These are phyloP conservation scores for Trichoderma semiorbis DNA, from an alignment of 2,329 filamentous ascomycete species.

Conservation along the genomic window DNA sequence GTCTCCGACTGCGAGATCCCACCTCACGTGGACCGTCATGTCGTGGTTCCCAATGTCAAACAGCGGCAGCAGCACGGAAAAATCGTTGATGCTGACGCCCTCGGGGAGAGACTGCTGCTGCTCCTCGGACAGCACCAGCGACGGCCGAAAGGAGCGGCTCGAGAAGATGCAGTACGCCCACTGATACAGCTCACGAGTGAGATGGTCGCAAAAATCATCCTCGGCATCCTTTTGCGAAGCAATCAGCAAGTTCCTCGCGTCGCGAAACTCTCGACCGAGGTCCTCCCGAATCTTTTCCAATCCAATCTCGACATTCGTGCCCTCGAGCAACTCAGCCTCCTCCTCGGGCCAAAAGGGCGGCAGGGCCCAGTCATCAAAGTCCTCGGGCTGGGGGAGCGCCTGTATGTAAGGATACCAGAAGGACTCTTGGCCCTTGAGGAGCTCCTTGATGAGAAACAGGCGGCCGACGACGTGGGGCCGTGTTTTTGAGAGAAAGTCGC, in stretches of 20 bases:
- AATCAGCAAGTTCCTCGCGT: conserved; percentile 39
- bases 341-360: conserved; percentile 62
- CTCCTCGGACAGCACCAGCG: conserved; percentile 47
- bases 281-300: conserved; percentile 46
- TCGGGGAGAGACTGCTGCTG: conserved; percentile 29
- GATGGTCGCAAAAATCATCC: conserved; percentile 31
- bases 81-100: conserved; percentile 48
- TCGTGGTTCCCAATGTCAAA: conserved; percentile 72
- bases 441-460: conserved; percentile 68
- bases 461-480: conserved; percentile 60
- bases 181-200: conserved; percentile 52
- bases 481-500: conserved; percentile 45
- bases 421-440: conserved; percentile 54
- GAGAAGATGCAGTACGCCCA: conserved; percentile 66
- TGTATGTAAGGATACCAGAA: conserved; percentile 68
- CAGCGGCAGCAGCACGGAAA: conserved; percentile 66
- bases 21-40: conserved; percentile 55
- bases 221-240: conserved; percentile 22
- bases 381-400: conserved; percentile 60
- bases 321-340: conserved; percentile 55
- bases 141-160: conserved; percentile 61
- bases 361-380: conserved; percentile 49
- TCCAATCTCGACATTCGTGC: conserved; percentile 51
- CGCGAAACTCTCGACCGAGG: conserved; percentile 45
- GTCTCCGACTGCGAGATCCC: conserved; percentile 43